phyloP scores from a whole-genome alignment of 202 grass and related monocot genomes.

The Carex sylvatica region DNA sequence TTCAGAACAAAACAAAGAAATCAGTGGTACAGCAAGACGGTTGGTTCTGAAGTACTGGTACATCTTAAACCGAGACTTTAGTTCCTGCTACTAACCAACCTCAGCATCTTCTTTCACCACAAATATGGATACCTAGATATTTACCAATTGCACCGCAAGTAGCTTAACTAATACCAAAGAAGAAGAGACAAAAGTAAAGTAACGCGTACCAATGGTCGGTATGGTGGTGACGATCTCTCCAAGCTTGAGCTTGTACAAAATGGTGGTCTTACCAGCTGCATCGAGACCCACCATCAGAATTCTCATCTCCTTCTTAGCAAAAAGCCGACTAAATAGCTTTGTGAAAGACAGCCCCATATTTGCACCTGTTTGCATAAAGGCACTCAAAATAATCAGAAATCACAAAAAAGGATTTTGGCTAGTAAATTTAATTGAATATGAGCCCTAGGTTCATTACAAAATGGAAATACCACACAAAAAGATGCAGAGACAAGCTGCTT shows the following conservation, averaged over 20 bases:
- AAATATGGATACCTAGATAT: neutral
- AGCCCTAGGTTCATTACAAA: neutral
- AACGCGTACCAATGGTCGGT: slow-evolving; percentile 55
- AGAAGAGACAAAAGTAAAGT: neutral
- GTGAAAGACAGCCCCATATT: slow-evolving; percentile 34
- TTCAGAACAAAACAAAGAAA: neutral
- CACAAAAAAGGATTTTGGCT: neutral
- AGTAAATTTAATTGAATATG: neutral
- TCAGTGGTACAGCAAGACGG: neutral
- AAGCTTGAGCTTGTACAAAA: slow-evolving; percentile 84
- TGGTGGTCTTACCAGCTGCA: slow-evolving; percentile 85
- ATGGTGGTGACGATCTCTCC: slow-evolving; percentile 85
- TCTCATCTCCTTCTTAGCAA: slow-evolving; percentile 88
- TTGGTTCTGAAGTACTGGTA: neutral
- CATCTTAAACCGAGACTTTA: neutral
- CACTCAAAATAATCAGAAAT: slow-evolving; percentile 19
- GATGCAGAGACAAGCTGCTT: neutral
- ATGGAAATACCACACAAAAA: neutral
- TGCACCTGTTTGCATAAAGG: slow-evolving; percentile 11
- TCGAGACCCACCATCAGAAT: slow-evolving; percentile 88
- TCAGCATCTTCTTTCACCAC: neutral
- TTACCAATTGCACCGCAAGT: slow-evolving; percentile 1
- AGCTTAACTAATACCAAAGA: neutral
- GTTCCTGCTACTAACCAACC: neutral
- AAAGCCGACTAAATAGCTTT: slow-evolving; percentile 75